Percentiles rank a stretch among this genome's conserved stretches.
Conservation (phyloP, 352 stramenopile species). For the Globisporangium camurandrum region DNA sequence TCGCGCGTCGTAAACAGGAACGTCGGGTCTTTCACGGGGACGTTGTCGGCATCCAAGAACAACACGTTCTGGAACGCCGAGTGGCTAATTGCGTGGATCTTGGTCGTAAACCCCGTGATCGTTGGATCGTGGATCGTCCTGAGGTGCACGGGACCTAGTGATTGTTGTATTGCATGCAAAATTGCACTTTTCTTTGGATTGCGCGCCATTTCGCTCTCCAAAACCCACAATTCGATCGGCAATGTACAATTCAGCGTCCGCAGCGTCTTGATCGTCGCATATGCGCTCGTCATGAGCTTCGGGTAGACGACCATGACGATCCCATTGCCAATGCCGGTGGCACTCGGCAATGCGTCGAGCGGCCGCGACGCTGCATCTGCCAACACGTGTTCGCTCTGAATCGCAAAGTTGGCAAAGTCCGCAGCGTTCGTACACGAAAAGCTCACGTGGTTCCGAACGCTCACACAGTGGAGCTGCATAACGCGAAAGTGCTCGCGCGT, state of each 20-base stretch:
- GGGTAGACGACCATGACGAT: conserved; percentile 71
- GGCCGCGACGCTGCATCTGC: conserved; percentile 13
- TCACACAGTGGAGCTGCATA: conserved; percentile 63
- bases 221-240: conserved; percentile 68
- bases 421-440: conserved; percentile 48
- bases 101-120: conserved; percentile 48
- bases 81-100: conserved; percentile 64
- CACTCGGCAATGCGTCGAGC: conserved; percentile 16
- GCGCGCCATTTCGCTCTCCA: conserved; percentile 31
- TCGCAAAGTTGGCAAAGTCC: conserved; percentile 58
- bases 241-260: conserved; percentile 42
- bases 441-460: conserved; percentile 33
- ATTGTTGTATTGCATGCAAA: conserved; percentile 20
- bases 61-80: conserved; percentile 60
- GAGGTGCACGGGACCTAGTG: conserved; percentile 31
- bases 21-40: conserved; percentile 50
- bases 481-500: conserved; percentile 58
- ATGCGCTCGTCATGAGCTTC: conserved; percentile 60
- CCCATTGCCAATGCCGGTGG: conserved; percentile 28
- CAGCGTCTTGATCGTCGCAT: conserved; percentile 46
- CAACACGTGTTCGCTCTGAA: conserved; percentile 25
- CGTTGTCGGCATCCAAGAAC: conserved; percentile 70
- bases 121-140: conserved; percentile 38
- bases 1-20: conserved; percentile 51
- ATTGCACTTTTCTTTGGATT: conserved; percentile 18